Percentiles rank a stretch among this genome's conserved stretches.
phyloP scores from a whole-genome alignment of 2,329 filamentous ascomycete genomes.

The Talaromyces sp. region DNA sequence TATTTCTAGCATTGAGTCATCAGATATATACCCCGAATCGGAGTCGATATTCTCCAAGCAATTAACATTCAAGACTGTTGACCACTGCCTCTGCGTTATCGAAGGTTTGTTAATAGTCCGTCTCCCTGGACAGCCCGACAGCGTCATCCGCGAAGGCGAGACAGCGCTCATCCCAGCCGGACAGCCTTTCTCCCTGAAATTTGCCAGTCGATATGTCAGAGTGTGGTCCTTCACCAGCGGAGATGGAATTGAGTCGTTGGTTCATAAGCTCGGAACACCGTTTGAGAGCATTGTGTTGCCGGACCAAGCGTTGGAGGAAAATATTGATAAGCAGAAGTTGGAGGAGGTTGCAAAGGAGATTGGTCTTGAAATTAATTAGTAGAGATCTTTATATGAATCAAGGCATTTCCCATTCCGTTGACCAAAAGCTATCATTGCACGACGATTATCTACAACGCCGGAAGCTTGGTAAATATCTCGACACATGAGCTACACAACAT shows the following conservation, averaged over 20 bases:
- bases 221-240: constrained; percentile 51
- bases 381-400: neutral
- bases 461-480: neutral
- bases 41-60: constrained; percentile 30
- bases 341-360: neutral
- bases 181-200: constrained; percentile 31
- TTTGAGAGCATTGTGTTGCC: constrained; percentile 40
- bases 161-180: neutral
- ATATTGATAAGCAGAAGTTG: neutral
- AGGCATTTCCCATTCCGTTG: neutral
- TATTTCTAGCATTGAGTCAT: constrained; percentile 52
- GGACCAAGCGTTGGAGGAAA: constrained; percentile 25
- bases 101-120: neutral
- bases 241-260: constrained; percentile 48
- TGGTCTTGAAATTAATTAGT: neutral
- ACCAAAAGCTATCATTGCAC: neutral
- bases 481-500: neutral
- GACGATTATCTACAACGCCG: neutral
- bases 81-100: neutral
- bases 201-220: constrained; percentile 48
- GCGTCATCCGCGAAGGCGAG: neutral
- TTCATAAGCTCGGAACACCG: constrained; percentile 38
- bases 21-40: constrained; percentile 40
- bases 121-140: neutral
- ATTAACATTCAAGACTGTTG: neutral